These are phyloP conservation scores for Beauveria sp. DNA, from an alignment of 2,329 filamentous ascomycete species.

Conservation along the genomic window DNA sequence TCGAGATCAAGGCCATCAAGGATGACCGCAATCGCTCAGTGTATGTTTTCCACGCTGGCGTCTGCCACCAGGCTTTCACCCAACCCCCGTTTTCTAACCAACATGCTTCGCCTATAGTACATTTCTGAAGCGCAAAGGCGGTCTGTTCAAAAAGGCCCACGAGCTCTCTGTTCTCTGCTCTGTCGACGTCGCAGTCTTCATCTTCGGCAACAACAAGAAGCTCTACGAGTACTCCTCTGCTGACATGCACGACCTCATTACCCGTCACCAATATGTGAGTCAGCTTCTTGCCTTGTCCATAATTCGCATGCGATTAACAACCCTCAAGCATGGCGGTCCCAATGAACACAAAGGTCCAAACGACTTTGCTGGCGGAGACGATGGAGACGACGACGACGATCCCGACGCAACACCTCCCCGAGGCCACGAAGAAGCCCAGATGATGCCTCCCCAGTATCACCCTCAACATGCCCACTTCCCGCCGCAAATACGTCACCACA, in stretches of 20 bases:
- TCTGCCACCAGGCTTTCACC: neutral
- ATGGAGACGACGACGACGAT: constrained; percentile 74
- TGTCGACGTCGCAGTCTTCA: constrained; percentile 96
- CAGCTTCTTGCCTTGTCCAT: constrained; percentile 3
- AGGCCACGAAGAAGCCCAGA: constrained; percentile 51
- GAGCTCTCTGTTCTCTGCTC: constrained; percentile 97
- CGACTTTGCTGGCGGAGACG: constrained; percentile 85
- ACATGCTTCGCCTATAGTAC: constrained; percentile 51
- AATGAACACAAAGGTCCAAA: constrained; percentile 94
- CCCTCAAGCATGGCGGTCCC: constrained; percentile 71
- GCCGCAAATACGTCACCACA: constrained; percentile 73
- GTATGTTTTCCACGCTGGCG: constrained; percentile 49
- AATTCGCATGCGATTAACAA: constrained; percentile 13
- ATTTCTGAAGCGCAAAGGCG: constrained; percentile 96
- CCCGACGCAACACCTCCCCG: constrained; percentile 62
- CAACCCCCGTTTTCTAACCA: neutral
- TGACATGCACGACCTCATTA: constrained; percentile 86
- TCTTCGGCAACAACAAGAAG: constrained; percentile 98
- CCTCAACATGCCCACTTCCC: constrained; percentile 60
- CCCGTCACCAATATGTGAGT: constrained; percentile 84
- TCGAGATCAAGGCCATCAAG: constrained; percentile 99
- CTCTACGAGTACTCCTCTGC: constrained; percentile 94
- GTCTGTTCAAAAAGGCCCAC: constrained; percentile 98
- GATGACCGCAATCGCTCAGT: constrained; percentile 96
- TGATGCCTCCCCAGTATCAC: constrained; percentile 65